Conservation (phyloP, 768 basidiomycete genomes). For the Lyophyllum atratum region DNA sequence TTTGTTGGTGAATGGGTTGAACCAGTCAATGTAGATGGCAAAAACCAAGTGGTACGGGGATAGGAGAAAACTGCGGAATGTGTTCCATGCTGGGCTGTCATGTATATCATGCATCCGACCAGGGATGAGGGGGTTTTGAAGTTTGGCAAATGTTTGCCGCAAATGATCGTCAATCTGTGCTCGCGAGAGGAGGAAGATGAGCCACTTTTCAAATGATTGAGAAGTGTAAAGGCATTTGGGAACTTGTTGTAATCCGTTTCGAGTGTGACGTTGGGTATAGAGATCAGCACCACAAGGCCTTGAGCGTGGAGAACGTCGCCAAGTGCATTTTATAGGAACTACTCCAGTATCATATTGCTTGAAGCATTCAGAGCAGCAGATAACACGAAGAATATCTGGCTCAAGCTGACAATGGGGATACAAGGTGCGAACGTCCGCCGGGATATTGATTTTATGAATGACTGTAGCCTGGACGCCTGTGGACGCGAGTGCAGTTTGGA, state of each 20-base stretch:
- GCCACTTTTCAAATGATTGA: slow-evolving; percentile 2
- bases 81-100: slow-evolving; percentile 5
- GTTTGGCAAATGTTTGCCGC: slow-evolving; percentile 7
- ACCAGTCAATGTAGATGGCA: slow-evolving; percentile 6
- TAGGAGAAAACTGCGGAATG: not conserved
- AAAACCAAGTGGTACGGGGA: slow-evolving; percentile 3
- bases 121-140: not conserved
- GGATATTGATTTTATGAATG: too few species aligned
- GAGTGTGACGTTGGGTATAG: not conserved
- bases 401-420: too few species aligned
- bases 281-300: not conserved
- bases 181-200: not conserved
- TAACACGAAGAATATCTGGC: too few species aligned
- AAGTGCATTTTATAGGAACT: not conserved
- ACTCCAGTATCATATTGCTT: not conserved
- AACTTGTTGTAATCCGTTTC: not conserved
- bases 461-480: not conserved
- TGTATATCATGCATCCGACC: slow-evolving; percentile 7
- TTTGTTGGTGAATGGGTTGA: too few species aligned
- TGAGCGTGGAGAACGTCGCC: slow-evolving; percentile 1
- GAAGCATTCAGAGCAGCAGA: slow-evolving; percentile 1
- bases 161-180: slow-evolving; percentile 4
- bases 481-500: not conserved
- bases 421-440: too few species aligned
- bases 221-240: not conserved